Conservation (phyloP, 306 rosid genomes). For the Dalbergia cochinchinensis region DNA sequence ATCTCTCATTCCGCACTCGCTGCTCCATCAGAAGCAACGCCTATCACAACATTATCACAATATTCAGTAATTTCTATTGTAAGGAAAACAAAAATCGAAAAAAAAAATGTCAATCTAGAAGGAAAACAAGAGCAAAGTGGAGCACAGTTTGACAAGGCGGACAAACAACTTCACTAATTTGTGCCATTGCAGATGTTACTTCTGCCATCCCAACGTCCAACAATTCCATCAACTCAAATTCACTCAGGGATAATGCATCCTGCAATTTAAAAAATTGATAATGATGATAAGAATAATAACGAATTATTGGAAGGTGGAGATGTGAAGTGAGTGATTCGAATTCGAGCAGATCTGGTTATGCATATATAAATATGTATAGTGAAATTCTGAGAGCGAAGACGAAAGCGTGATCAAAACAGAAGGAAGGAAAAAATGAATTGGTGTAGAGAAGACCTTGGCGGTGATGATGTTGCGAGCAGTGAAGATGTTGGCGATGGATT, state of each 20-base stretch:
- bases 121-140: background rate
- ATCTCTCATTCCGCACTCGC: conserved; percentile 65
- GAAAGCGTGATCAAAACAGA: background rate
- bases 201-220: conserved; percentile 80
- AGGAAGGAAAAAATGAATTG: too few species aligned
- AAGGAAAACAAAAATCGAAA: conserved; percentile 18
- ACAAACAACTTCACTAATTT: conserved; percentile 81
- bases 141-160: conserved; percentile 89
- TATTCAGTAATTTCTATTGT: conserved; percentile 34
- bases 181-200: conserved; percentile 71
- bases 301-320: background rate
- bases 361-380: background rate
- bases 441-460: conserved; percentile 62
- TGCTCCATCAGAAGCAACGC: conserved; percentile 77
- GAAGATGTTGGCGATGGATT: conserved; percentile 73
- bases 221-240: conserved; percentile 87
- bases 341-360: background rate
- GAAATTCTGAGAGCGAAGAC: background rate
- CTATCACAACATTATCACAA: conserved; percentile 52
- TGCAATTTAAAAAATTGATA: conserved; percentile 51
- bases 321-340: background rate
- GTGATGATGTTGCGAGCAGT: conserved; percentile 85
- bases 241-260: conserved; percentile 87
- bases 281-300: background rate
- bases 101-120: background rate